Base-by-base conservation (phyloP, 495 filamentous ascomycete genomes). In the Penicillium subrubescens region DNA sequence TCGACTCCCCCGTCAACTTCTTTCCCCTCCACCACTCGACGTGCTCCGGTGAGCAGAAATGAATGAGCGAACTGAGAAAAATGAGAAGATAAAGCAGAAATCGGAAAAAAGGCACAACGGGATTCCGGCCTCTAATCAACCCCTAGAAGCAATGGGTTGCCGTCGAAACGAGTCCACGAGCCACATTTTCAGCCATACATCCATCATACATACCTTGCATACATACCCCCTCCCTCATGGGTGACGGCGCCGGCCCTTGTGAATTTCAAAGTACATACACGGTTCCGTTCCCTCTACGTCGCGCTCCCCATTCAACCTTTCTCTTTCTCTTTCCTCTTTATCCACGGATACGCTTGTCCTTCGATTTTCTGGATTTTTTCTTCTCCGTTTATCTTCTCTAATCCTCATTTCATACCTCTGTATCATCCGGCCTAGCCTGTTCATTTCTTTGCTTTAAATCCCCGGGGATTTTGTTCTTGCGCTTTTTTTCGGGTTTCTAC, bases 151-250 rank as follows among this genome's bases (percentile, higher is more conserved):
- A 25, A 59, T 67, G 56, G 39, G 59, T 46, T 25, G 55, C 62
- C 59, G 62, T 64, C 50, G 59, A 61, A 55, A 68, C 55, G 66
- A 68, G 31, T 65, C 64, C 62, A 68, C 61, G 66, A 68, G 62
- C 62, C n/a, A 48, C 19, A 61, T 33, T 33, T 37, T 43, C 50
- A 61, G 11, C 46, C 62, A 63, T 63, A 69, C 62, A 68, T 65
- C 25, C 62, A 68, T 65, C 25, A 27, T 27, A 27, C 25, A 33
- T 8, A 61, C 48, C 60, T 68, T 59, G 53, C 62, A 64, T 64
- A 57, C 48, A 62, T 68, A 64, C 59, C 53, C 6, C 59, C 44
- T 6, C 17, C 10, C 55, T 41, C 48, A 50, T 52, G 62, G 62
- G 56, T 41, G 58, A 56, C 29, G 62, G 53, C 37, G 25, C 29